A percentile compares a stretch with the other conserved stretches of the same genome.
Conservation (phyloP, 2,329 filamentous ascomycete species). For the Aspergillus texensis region DNA sequence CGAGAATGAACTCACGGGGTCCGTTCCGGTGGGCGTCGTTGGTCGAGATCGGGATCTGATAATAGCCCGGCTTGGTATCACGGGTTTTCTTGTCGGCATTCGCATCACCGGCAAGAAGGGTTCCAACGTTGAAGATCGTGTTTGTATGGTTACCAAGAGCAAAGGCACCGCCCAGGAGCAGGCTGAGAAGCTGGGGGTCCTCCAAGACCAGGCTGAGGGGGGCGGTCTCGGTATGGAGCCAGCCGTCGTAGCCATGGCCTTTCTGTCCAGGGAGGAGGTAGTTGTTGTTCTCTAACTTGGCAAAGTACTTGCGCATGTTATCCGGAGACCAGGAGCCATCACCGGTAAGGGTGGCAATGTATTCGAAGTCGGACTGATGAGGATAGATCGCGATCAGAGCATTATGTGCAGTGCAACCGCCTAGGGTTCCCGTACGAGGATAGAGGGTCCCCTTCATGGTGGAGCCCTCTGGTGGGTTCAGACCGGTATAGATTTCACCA, state of each 20-base stretch:
- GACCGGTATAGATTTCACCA: slow-evolving; percentile 57
- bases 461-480: slow-evolving; percentile 56
- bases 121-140: slow-evolving; percentile 47
- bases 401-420: slow-evolving; percentile 65
- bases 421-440: slow-evolving; percentile 59
- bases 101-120: slow-evolving; percentile 54
- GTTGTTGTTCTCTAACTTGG: slow-evolving; percentile 56
- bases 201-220: slow-evolving; percentile 53
- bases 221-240: slow-evolving; percentile 28
- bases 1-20: slow-evolving; percentile 47
- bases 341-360: slow-evolving; percentile 61
- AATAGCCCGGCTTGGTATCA: slow-evolving; percentile 55
- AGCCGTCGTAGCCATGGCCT: slow-evolving; percentile 49
- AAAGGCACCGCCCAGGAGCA: slow-evolving; percentile 55
- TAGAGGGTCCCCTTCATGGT: slow-evolving; percentile 59
- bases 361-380: slow-evolving; percentile 61
- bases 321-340: slow-evolving; percentile 60
- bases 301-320: slow-evolving; percentile 62
- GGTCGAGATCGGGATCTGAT: slow-evolving; percentile 60
- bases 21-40: slow-evolving; percentile 33
- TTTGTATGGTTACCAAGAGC: slow-evolving; percentile 53
- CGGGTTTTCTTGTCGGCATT: slow-evolving; percentile 52
- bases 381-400: slow-evolving; percentile 63
- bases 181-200: slow-evolving; percentile 57
- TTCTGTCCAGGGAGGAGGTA: slow-evolving; percentile 47